Percentiles rank a stretch among this genome's conserved stretches.
Conservation (phyloP, 2,329 filamentous ascomycete species). For the Fusarium foetens region DNA sequence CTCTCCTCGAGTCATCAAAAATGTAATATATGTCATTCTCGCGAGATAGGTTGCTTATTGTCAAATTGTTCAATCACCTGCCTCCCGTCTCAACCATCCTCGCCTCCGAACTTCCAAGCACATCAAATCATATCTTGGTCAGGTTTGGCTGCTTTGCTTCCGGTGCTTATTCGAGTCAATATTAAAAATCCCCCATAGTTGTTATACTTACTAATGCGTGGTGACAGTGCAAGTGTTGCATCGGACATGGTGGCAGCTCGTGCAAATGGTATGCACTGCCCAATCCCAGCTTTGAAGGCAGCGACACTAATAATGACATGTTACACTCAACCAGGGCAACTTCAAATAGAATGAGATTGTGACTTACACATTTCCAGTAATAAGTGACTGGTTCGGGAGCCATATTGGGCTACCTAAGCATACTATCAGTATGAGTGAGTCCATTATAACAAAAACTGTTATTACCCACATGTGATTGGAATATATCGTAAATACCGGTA, state of each 20-base stretch:
- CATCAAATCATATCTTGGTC: background rate
- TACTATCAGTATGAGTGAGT: background rate
- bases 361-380: conserved; percentile 9
- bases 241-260: conserved; percentile 2
- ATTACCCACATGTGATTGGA: background rate
- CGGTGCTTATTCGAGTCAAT: background rate
- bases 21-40: background rate
- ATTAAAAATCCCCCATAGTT: accelerated
- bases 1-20: no score
- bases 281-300: conserved; percentile 5
- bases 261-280: background rate
- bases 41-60: background rate
- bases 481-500: background rate
- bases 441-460: background rate
- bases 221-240: background rate
- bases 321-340: background rate
- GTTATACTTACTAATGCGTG: background rate
- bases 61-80: background rate
- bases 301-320: background rate
- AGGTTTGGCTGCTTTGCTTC: background rate
- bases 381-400: background rate
- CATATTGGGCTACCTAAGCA: background rate
- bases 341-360: accelerated
- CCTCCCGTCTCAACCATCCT: background rate
- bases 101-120: no score